A percentile compares a stretch with the other conserved stretches of the same genome.
Evolutionary conservation across 345 rosid genomes (phyloP).

Genomic region (Euphorbia lathyris): DNA sequence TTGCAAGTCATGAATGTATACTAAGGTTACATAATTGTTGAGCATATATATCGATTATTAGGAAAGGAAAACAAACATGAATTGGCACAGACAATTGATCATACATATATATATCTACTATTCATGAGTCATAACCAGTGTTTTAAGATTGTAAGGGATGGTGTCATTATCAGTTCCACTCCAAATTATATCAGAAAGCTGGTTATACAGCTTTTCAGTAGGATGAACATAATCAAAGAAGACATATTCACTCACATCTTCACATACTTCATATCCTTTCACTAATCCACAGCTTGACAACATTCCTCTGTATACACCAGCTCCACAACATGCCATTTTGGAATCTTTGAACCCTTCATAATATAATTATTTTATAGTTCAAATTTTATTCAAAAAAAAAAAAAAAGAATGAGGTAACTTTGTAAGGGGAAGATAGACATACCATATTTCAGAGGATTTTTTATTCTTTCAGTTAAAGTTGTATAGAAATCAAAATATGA

Average conservation of each 20-base stretch:
- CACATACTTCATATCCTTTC: slow-evolving; percentile 21
- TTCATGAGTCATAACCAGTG: slow-evolving; percentile 8
- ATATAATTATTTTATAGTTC: no score
- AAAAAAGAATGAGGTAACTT: no score
- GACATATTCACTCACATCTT: slow-evolving; percentile 22
- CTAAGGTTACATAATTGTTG: no score
- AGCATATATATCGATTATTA: no score
- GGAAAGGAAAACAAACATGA: no score
- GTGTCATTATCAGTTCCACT: slow-evolving; percentile 14
- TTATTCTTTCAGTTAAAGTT: slow-evolving; percentile 23
- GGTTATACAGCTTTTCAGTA: slow-evolving; percentile 31
- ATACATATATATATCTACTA: no score
- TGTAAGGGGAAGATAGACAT: background rate
- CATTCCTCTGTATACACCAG: slow-evolving; percentile 11
- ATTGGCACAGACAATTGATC: no score
- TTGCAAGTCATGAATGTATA: no score
- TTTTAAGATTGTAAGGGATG: slow-evolving; percentile 22
- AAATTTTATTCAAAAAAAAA: no score
- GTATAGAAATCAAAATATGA: slow-evolving; percentile 26
- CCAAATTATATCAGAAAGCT: slow-evolving; percentile 39
- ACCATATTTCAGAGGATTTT: slow-evolving; percentile 40
- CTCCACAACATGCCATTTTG: slow-evolving; percentile 14
- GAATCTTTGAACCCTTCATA: slow-evolving; percentile 19
- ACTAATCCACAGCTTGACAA: slow-evolving; percentile 2
- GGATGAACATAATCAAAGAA: slow-evolving; percentile 38